phyloP scores from a whole-genome alignment of 257 asterid genomes.

The Buddleja alternifolia region DNA sequence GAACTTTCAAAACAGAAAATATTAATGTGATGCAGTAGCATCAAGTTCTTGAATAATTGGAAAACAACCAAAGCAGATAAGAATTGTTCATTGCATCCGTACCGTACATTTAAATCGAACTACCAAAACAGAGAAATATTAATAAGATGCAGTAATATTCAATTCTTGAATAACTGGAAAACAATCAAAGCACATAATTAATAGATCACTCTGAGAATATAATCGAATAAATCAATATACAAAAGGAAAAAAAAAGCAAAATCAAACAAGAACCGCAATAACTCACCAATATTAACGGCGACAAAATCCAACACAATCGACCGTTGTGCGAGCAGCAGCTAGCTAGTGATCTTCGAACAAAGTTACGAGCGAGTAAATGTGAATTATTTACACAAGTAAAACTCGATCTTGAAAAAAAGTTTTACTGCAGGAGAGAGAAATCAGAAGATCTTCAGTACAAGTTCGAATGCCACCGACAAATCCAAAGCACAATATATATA shows the following conservation, averaged over 20 bases:
- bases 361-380: constrained; percentile 23
- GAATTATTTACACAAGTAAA: constrained; percentile 22
- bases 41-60: too few species aligned
- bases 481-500: background rate
- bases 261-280: constrained; percentile 2
- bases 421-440: constrained; percentile 18
- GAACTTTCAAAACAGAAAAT: constrained; percentile 22
- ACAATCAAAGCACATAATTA: background rate
- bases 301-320: constrained; percentile 1
- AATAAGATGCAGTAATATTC: too few species aligned
- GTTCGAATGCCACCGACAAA: constrained; percentile 35
- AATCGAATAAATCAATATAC: constrained; percentile 12
- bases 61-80: background rate
- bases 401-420: constrained; percentile 27
- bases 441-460: constrained; percentile 16
- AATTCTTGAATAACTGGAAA: constrained; percentile 1
- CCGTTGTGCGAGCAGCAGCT: constrained; percentile 24
- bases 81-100: background rate
- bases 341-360: constrained; percentile 22
- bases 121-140: constrained; percentile 16
- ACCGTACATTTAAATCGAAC: background rate
- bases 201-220: constrained; percentile 1
- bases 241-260: constrained; percentile 7
- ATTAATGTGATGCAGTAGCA: constrained; percentile 1
- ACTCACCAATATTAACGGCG: constrained; percentile 33